phyloP scores from a whole-genome alignment of 495 filamentous ascomycete genomes.

The Aspergillus steynii region DNA sequence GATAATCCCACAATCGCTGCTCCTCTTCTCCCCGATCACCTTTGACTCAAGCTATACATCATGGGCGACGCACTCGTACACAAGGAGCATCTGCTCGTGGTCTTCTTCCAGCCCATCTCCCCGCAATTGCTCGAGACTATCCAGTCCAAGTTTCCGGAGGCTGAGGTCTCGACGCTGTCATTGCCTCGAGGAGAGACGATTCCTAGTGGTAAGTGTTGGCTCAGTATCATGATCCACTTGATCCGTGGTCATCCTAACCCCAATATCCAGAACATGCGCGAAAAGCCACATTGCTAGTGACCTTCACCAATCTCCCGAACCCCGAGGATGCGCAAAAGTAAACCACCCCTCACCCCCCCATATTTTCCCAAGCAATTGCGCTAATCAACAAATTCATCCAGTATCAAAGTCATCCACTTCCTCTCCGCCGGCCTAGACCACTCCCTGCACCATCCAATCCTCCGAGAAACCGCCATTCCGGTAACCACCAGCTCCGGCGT shows the following conservation, averaged over 20 bases:
- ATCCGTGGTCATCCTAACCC: neutral
- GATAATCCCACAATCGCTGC: neutral
- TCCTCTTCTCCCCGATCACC: neutral
- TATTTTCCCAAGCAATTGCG: neutral
- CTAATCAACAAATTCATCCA: slow-evolving; percentile 22
- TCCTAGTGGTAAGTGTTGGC: slow-evolving; percentile 16
- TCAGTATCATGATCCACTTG: neutral
- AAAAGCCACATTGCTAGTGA: slow-evolving; percentile 21
- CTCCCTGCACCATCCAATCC: slow-evolving; percentile 60
- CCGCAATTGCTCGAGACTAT: slow-evolving; percentile 5
- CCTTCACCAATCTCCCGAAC: slow-evolving; percentile 18
- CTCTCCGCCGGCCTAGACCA: slow-evolving; percentile 75
- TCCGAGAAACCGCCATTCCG: slow-evolving; percentile 60
- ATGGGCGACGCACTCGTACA: slow-evolving; percentile 40
- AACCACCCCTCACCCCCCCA: neutral
- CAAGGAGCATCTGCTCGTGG: slow-evolving; percentile 16
- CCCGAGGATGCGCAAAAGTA: slow-evolving; percentile 25
- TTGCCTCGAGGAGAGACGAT: slow-evolving; percentile 11
- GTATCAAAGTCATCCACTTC: slow-evolving; percentile 72
- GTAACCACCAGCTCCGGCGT: slow-evolving; percentile 76
- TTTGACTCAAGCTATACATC: neutral
- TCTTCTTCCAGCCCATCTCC: slow-evolving; percentile 13
- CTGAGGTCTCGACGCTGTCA: slow-evolving; percentile 10
- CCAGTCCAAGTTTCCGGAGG: slow-evolving; percentile 18
- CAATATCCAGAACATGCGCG: slow-evolving; percentile 12